Conservation (phyloP, 1,284 basidiomycete species). For the Trametes sp. region DNA sequence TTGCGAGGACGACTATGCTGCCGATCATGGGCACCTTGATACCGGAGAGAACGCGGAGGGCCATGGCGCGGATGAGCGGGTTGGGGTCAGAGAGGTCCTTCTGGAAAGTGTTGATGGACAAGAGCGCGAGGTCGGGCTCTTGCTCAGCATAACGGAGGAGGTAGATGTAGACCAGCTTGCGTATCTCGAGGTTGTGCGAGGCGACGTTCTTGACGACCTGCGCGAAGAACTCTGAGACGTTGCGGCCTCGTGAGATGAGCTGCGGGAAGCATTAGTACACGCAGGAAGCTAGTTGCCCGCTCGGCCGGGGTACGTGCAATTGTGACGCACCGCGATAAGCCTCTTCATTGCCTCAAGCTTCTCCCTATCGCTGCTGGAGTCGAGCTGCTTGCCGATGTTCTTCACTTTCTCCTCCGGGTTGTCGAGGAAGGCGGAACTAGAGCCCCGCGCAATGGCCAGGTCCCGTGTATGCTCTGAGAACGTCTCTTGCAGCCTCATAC, state of each 20-base stretch:
- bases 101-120: slow-evolving; percentile 99
- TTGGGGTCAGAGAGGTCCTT: slow-evolving; percentile 93
- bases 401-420: slow-evolving; percentile 75
- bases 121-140: slow-evolving; percentile 93
- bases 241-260: slow-evolving; percentile 93
- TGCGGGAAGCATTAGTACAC: slow-evolving; percentile 39
- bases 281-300: slow-evolving; percentile 5
- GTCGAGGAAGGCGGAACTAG: slow-evolving; percentile 69
- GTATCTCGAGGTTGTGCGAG: slow-evolving; percentile 89
- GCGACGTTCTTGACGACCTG: slow-evolving; percentile 96
- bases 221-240: slow-evolving; percentile 92
- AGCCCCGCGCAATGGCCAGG: slow-evolving; percentile 61
- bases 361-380: slow-evolving; percentile 86
- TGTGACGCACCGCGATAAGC: slow-evolving; percentile 80
- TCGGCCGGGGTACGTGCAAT: too few species aligned
- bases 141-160: slow-evolving; percentile 92
- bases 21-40: slow-evolving; percentile 91
- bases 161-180: slow-evolving; percentile 98
- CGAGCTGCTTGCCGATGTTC: slow-evolving; percentile 85
- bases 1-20: slow-evolving; percentile 85
- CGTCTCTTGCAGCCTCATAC: slow-evolving; percentile 81
- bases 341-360: slow-evolving; percentile 94
- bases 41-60: slow-evolving; percentile 90
- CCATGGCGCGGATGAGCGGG: slow-evolving; percentile 94
- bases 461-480: slow-evolving; percentile 82